phyloP scores from a whole-genome alignment of 2,329 filamentous ascomycete species.

The Penicillium sp. region DNA sequence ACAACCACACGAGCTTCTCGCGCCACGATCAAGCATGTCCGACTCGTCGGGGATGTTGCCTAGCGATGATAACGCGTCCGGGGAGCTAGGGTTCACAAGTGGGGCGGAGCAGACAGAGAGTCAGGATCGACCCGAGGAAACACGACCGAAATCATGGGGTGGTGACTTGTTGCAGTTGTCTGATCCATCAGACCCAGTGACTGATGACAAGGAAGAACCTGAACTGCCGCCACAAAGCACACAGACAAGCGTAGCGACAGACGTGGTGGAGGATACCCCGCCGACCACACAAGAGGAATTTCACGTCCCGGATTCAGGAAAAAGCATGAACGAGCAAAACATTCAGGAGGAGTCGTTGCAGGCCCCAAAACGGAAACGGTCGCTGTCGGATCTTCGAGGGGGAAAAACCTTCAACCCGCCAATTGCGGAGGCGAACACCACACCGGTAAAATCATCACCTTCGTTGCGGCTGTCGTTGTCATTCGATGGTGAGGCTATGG shows the following conservation, averaged over 20 bases:
- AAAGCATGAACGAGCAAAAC: conserved; percentile 14
- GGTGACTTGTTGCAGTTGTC: conserved; percentile 30
- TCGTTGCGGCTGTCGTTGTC: conserved; percentile 47
- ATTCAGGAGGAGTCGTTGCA: conserved; percentile 24
- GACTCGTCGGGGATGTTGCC: conserved; percentile 32
- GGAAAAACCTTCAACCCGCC: conserved; percentile 13
- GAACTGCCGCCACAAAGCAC: conserved; percentile 32
- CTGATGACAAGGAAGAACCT: conserved; percentile 33
- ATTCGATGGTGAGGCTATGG: conserved; percentile 46
- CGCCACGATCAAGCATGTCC: conserved; percentile 35
- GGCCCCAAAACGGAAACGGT: conserved; percentile 40
- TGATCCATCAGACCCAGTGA: conserved; percentile 26
- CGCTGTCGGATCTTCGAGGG: conserved; percentile 33
- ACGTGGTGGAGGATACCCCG: conserved; percentile 29
- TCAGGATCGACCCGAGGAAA: conserved; percentile 21
- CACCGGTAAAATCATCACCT: conserved; percentile 39
- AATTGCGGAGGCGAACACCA: conserved; percentile 18
- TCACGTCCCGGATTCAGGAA: conserved; percentile 15
- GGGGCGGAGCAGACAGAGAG: conserved; percentile 33
- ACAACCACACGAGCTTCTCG: conserved; percentile 72
- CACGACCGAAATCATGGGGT: conserved; percentile 25
- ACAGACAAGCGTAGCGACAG: conserved; percentile 37
- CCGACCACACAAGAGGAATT: conserved; percentile 24
- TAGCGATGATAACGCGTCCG: conserved; percentile 34
- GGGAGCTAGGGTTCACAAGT: conserved; percentile 34